These are phyloP conservation scores for Athelia psychrophila DNA, from an alignment of 1,284 basidiomycete genomes.

Conservation along the genomic window DNA sequence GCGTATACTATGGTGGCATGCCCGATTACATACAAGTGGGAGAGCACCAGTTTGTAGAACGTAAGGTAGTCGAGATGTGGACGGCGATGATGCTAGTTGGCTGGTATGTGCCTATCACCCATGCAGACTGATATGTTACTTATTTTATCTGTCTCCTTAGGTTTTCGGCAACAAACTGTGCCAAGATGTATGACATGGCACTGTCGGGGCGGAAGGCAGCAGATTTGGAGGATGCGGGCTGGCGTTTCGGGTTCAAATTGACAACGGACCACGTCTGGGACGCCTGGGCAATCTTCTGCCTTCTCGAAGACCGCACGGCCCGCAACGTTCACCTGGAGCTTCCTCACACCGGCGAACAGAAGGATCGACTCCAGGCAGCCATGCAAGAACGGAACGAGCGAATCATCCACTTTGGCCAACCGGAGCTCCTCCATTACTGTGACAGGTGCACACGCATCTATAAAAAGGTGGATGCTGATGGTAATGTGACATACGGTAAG, in stretches of 20 bases:
- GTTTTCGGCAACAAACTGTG: not conserved
- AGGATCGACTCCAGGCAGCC: not conserved
- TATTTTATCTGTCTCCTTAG: not conserved
- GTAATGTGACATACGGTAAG: not conserved
- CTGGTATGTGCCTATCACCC: not conserved
- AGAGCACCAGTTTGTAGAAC: slow-evolving; percentile 16
- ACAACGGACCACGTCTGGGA: not conserved
- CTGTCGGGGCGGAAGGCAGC: not conserved
- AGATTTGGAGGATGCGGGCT: not conserved
- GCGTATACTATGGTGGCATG: slow-evolving; percentile 17
- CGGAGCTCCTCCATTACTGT: not conserved
- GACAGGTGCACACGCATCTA: not conserved
- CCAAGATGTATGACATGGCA: not conserved
- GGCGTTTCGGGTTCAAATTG: not conserved
- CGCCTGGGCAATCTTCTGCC: not conserved
- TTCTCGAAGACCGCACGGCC: not conserved
- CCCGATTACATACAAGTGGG: slow-evolving; percentile 18
- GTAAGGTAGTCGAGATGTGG: not conserved
- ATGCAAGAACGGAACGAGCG: not conserved
- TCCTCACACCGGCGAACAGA: not conserved
- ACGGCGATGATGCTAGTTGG: not conserved
- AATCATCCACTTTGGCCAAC: not conserved
- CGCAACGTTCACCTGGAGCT: not conserved
- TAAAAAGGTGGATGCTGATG: not conserved
- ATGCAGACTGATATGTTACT: not conserved